phyloP scores from a whole-genome alignment of 2,329 filamentous ascomycete species.

The Rutstroemia sp. region DNA sequence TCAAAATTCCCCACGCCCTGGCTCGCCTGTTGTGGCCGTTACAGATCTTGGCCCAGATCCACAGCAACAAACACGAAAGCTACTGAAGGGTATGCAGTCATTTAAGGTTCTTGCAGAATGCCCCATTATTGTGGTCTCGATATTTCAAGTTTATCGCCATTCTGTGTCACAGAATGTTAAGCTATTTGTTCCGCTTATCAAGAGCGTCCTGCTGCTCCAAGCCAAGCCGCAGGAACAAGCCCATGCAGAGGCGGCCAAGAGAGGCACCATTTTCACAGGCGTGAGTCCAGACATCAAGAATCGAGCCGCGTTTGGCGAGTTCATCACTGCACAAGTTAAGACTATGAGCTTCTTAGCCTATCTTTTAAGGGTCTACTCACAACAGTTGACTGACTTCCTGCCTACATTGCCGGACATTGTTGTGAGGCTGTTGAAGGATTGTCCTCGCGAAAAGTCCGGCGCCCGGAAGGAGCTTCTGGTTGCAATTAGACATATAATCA shows the following conservation, averaged over 20 bases:
- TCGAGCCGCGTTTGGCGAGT: conserved; percentile 88
- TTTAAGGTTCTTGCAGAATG: conserved; percentile 98
- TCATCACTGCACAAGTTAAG: conserved; percentile 97
- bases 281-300: conserved; percentile 93
- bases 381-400: conserved; percentile 82
- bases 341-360: conserved; percentile 99
- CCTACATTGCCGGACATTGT: conserved; percentile 81
- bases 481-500: conserved; percentile 96
- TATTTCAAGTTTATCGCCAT: conserved; percentile 85
- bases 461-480: conserved; percentile 92
- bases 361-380: conserved; percentile 77
- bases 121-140: conserved; percentile 96
- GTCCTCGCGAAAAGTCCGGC: conserved; percentile 86
- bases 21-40: conserved; percentile 77
- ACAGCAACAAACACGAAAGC: conserved; percentile 72
- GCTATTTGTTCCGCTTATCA: conserved; percentile 88
- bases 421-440: conserved; percentile 85
- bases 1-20: conserved; percentile 74
- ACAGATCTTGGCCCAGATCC: conserved; percentile 73
- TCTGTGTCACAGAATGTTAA: conserved; percentile 81
- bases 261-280: conserved; percentile 79
- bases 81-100: conserved; percentile 93
- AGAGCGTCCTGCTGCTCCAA: conserved; percentile 79
- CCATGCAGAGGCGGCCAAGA: conserved; percentile 73
- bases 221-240: conserved; percentile 90